Evolutionary conservation across 306 rosid species (phyloP), one percentile per base, ranked within the genome.

Genomic region (Echinosophora koreensis): DNA sequence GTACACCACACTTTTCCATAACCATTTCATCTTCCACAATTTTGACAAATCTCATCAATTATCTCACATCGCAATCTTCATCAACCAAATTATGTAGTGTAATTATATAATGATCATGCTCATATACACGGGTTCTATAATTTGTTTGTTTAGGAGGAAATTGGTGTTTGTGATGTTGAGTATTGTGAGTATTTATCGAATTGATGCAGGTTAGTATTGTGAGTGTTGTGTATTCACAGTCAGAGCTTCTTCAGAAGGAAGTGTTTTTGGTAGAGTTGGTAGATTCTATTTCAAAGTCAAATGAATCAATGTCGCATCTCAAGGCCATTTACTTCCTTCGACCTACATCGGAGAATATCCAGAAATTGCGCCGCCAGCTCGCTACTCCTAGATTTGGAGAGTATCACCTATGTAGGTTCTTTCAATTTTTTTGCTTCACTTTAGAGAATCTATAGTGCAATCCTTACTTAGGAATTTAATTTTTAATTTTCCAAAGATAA

Each of bases 341-440:
- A 18, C 97, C 98, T n/a, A 84, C 93, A 28, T 84, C 97, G 6
- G 97, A 92, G 72, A 95, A 92, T 75, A 86, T 89, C 58, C 97
- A 95, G 80, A 82, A 71, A 44, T 13, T 95, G 82, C 93, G 97
- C 51, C 96, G 90, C 18, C 97, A 95, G 81, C 72, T 95, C 73
- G 88, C 92, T 44, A 81, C 56, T 84, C 97, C 97, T 57, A 84
- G 98, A 84, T 95, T 95, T 46, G 98, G 97, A 82, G 97, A 95
- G 86, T 95, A 92, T 80, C 97, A 92, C 55, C 84, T 95, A 50
- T 89, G 97, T 95, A 85, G 78, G 98, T 92, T 83, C 42, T 78
- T 41, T 11, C 35, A 76, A 51, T 2, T 2, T 73, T 73, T 51
- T 73, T 67, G 62, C 73, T 62, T 42, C 22, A 57, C 64, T 7